Percentiles rank a stretch among this genome's conserved stretches.
These are phyloP conservation scores for Nemania bipapillata DNA, from an alignment of 2,329 filamentous ascomycete species.

Conservation along the genomic window DNA sequence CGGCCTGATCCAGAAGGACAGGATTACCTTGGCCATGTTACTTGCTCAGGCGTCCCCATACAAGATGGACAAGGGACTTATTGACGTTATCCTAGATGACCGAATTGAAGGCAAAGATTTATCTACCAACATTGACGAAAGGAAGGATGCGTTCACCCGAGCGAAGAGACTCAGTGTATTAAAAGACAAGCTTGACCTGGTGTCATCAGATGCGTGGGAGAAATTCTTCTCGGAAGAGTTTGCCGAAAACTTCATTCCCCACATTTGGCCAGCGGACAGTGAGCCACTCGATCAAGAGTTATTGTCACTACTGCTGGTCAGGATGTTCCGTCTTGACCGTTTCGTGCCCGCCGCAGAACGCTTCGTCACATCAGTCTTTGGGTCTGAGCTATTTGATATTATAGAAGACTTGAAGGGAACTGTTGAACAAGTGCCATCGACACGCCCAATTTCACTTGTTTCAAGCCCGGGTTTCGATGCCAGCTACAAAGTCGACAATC, in stretches of 20 bases:
- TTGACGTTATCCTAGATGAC: constrained; percentile 86
- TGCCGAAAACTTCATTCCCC: constrained; percentile 84
- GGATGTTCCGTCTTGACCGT: constrained; percentile 92
- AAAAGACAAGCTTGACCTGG: constrained; percentile 74
- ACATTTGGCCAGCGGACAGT: constrained; percentile 73
- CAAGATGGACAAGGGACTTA: constrained; percentile 88
- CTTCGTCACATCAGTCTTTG: constrained; percentile 90
- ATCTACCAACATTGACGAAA: constrained; percentile 72
- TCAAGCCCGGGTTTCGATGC: constrained; percentile 98
- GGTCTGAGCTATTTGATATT: constrained; percentile 81
- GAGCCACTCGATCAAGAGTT: constrained; percentile 79
- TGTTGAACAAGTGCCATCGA: constrained; percentile 83
- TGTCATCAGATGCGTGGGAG: constrained; percentile 76
- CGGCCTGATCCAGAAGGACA: constrained; percentile 90
- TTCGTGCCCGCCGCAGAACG: constrained; percentile 92
- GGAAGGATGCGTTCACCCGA: constrained; percentile 74
- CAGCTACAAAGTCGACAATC: constrained; percentile 96
- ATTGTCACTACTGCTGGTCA: constrained; percentile 86
- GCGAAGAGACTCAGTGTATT: constrained; percentile 77
- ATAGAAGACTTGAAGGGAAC: constrained; percentile 87
- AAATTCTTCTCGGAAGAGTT: constrained; percentile 85
- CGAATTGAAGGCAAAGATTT: constrained; percentile 80
- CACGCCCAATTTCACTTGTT: constrained; percentile 87
- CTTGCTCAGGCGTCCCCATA: constrained; percentile 96
- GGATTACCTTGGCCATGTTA: constrained; percentile 92